Percentiles rank a stretch among this genome's conserved stretches.
Conservation (phyloP, 139 green algal species). For the Tetraselmis chui region DNA sequence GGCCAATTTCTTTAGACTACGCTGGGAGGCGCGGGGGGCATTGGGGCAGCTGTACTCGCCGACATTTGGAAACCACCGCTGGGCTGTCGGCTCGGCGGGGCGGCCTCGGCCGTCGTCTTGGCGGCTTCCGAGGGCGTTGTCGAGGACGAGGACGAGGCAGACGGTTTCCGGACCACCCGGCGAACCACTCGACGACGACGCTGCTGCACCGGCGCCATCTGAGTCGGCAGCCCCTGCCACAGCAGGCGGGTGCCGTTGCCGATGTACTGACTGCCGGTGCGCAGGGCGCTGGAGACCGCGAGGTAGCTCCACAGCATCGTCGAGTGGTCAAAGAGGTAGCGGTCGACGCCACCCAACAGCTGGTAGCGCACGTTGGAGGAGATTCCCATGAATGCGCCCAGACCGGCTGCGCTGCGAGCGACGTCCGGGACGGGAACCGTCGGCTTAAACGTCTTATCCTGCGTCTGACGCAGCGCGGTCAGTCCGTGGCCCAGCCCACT, state of each 20-base stretch:
- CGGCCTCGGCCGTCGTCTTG: background rate
- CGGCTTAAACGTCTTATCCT: constrained; percentile 65
- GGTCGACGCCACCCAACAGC: constrained; percentile 82
- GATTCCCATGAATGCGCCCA: constrained; percentile 73
- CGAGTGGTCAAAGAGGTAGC: constrained; percentile 73
- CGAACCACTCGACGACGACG: background rate
- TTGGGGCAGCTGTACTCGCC: too few species aligned
- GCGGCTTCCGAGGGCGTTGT: too few species aligned
- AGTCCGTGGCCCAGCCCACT: constrained; percentile 13
- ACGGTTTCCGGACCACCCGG: background rate
- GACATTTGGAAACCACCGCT: background rate
- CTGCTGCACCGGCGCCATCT: background rate
- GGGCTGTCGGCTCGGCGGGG: background rate
- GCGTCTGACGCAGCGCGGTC: constrained; percentile 23
- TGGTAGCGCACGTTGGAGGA: constrained; percentile 88
- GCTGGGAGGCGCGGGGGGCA: too few species aligned
- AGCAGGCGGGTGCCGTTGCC: constrained; percentile 41
- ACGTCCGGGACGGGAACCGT: constrained; percentile 63
- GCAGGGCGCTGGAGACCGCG: constrained; percentile 22
- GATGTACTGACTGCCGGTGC: constrained; percentile 16
- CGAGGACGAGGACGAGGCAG: too few species aligned
- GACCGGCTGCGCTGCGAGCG: constrained; percentile 47
- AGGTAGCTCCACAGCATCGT: constrained; percentile 73
- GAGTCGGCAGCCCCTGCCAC: constrained; percentile 42
- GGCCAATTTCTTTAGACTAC: too few species aligned